phyloP scores from a whole-genome alignment of 257 asterid species.

The Forsythia suspensa region DNA sequence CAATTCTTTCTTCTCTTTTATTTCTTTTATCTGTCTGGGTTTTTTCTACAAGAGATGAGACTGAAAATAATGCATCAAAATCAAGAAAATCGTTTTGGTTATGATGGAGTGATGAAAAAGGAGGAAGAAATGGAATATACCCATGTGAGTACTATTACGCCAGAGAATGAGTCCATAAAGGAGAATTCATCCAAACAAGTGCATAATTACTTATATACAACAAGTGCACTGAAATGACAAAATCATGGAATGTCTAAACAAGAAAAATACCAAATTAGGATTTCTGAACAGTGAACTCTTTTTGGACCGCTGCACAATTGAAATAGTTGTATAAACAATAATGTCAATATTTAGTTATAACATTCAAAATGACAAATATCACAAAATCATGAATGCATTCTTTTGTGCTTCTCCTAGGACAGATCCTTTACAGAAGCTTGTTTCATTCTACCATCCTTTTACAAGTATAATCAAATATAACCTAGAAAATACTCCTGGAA shows the following conservation, averaged over 20 bases:
- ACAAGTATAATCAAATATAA: no score
- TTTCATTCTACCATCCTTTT: no score
- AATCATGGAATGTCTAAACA: background rate
- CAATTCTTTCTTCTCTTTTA: background rate
- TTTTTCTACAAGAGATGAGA: slow-evolving; percentile 45
- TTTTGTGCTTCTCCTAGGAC: no score
- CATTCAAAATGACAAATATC: no score
- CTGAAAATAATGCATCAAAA: slow-evolving; percentile 70
- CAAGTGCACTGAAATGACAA: background rate
- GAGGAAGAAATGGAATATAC: slow-evolving; percentile 34
- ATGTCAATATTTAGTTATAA: no score
- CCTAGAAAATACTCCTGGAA: no score
- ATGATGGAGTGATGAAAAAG: slow-evolving; percentile 33
- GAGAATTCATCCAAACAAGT: slow-evolving; percentile 24
- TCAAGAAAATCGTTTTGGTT: slow-evolving; percentile 40
- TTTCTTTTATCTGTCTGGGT: background rate
- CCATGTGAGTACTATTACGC: slow-evolving; percentile 16
- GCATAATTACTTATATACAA: background rate
- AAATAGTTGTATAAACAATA: no score
- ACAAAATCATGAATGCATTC: no score
- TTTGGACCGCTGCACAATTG: no score
- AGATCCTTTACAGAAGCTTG: no score
- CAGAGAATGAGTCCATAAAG: slow-evolving; percentile 26
- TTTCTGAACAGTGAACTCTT: background rate
- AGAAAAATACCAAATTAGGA: background rate